Percentiles rank a stretch among this genome's conserved stretches.
phyloP scores from a whole-genome alignment of 192 early-diverging fungal species.

The Coemansia sp. region DNA sequence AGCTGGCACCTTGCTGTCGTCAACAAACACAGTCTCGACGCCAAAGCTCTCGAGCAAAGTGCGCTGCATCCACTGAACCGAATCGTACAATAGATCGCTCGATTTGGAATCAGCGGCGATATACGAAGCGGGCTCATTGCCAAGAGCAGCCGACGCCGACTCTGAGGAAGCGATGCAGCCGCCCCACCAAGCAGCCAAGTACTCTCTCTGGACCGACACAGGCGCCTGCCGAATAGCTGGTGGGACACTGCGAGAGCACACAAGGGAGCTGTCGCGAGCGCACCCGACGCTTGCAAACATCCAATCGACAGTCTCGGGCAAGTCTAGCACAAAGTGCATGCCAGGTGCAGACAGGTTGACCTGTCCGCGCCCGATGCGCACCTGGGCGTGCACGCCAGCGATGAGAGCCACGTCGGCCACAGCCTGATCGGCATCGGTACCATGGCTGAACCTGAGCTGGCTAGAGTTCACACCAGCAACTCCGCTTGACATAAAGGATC shows the following conservation, averaged over 20 bases:
- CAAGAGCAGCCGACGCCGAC: neutral
- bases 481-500: conserved; percentile 20
- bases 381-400: neutral
- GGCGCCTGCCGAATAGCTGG: conserved; percentile 17
- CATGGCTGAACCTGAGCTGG: conserved; percentile 5
- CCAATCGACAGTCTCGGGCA: conserved; percentile 10
- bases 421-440: conserved; percentile 27
- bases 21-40: neutral
- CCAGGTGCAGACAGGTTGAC: conserved; percentile 5
- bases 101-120: neutral
- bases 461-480: neutral
- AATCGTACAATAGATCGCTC: neutral
- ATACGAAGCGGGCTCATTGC: neutral
- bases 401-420: conserved; percentile 26
- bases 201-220: conserved; percentile 48
- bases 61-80: conserved; percentile 7
- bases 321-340: conserved; percentile 1
- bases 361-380: neutral
- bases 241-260: neutral
- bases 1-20: neutral
- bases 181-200: conserved; percentile 53
- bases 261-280: neutral
- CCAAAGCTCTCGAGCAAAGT: conserved; percentile 9
- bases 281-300: neutral
- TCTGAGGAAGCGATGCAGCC: neutral